A percentile compares a stretch with the other conserved stretches of the same genome.
Conservation (phyloP, 495 filamentous ascomycete species). For the Trichoderma asperelloides region DNA sequence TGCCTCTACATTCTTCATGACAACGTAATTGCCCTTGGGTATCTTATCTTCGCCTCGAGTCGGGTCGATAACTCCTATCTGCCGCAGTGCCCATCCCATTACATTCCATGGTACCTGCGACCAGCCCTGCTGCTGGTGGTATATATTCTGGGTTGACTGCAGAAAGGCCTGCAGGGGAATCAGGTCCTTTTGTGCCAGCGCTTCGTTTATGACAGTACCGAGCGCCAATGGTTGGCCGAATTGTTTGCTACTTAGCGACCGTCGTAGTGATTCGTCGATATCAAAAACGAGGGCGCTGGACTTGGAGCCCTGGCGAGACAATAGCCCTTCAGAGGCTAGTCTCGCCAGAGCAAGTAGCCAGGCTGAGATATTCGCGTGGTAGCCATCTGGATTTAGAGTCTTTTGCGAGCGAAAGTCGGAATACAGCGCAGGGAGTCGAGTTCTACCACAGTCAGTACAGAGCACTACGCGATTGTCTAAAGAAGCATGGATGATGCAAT, state of each 20-base stretch:
- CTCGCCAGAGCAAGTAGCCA: conserved; percentile 69
- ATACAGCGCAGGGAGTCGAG: conserved; percentile 84
- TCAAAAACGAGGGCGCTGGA: conserved; percentile 52
- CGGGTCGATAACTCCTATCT: conserved; percentile 54
- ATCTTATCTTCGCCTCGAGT: conserved; percentile 33
- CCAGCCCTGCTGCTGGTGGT: conserved; percentile 42
- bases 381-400: conserved; percentile 84
- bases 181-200: conserved; percentile 56
- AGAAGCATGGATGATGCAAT: neutral
- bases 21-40: conserved; percentile 45
- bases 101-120: conserved; percentile 40
- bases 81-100: conserved; percentile 66
- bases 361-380: conserved; percentile 70
- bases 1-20: conserved; percentile 50
- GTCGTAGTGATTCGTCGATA: conserved; percentile 59
- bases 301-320: conserved; percentile 36
- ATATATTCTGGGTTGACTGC: conserved; percentile 51
- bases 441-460: conserved; percentile 32
- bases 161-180: conserved; percentile 59
- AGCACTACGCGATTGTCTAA: neutral
- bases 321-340: conserved; percentile 55
- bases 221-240: conserved; percentile 80
- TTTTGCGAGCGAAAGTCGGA: conserved; percentile 79
- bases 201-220: conserved; percentile 70
- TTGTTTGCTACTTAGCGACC: conserved; percentile 63